Percentiles rank a stretch among this genome's conserved stretches.
phyloP scores from a whole-genome alignment of 1,139 yeast genomes.

The Spathaspora jeffriesii region DNA sequence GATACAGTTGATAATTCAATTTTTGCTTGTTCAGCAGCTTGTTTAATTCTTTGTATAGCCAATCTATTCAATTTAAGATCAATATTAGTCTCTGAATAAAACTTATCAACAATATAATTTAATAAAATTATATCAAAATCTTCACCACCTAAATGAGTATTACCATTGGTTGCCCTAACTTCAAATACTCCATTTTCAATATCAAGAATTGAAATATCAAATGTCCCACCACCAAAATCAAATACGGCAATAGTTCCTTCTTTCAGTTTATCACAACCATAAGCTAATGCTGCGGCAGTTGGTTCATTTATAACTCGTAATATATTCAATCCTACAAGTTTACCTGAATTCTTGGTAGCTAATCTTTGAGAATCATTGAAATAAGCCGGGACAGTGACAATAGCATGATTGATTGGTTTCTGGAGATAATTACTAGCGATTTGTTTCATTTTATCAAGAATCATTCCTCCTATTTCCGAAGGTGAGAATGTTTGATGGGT shows the following conservation, averaged over 20 bases:
- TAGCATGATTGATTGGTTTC: conserved; percentile 54
- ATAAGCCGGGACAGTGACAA: conserved; percentile 80
- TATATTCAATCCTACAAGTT: conserved; percentile 64
- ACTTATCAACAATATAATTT: conserved; percentile 49
- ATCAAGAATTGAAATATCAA: conserved; percentile 77
- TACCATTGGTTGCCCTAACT: conserved; percentile 81
- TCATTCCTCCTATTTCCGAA: conserved; percentile 55
- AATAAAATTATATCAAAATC: conserved; percentile 71
- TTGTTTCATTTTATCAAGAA: conserved; percentile 54
- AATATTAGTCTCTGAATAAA: conserved; percentile 42
- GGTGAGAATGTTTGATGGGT: conserved; percentile 42
- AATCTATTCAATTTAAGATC: conserved; percentile 44
- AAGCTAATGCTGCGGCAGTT: conserved; percentile 82
- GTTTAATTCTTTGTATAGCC: conserved; percentile 68
- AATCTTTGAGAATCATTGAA: conserved; percentile 79
- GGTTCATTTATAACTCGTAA: conserved; percentile 77
- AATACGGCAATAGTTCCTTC: conserved; percentile 70
- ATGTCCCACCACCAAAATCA: conserved; percentile 85
- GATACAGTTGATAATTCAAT: conserved; percentile 67
- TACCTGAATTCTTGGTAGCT: conserved; percentile 75
- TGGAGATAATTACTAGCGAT: conserved; percentile 51
- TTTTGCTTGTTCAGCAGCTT: conserved; percentile 71
- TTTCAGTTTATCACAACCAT: conserved; percentile 56
- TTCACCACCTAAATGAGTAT: conserved; percentile 84
- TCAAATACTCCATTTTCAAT: conserved; percentile 83